Evolutionary conservation across 2,329 filamentous ascomycete species (phyloP), one percentile per base, ranked within the genome.

Genomic region (Cordyceps tenuipes): DNA sequence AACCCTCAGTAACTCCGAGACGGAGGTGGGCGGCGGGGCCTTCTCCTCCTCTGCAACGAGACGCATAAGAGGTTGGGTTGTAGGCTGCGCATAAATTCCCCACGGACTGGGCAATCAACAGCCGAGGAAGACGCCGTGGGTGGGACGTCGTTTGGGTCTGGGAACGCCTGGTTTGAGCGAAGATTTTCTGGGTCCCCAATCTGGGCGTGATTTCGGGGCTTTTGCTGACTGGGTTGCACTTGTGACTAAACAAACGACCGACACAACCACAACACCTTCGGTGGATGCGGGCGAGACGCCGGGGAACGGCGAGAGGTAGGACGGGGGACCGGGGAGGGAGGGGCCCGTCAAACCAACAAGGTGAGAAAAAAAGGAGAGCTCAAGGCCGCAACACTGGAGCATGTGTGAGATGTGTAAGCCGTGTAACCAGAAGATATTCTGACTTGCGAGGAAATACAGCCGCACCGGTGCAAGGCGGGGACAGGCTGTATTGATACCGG

Each of bases 201-300:
- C n/a, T 39, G 50, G n/a, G 50, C 31, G 12, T 36, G 34, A 36
- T 36, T 36, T 36, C 34, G 34, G 34, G 34, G 34, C 34, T 36
- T 36, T 52, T 52, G 44, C 54, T 57, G 54, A 57, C 54, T 57
- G 54, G 54, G 44, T 57, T 41, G 43, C 7, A 43, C 13, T 29
- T 29, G 5, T 36, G 53, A 46, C 15, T 31, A 46, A 23, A 46
- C 15, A 19, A 46, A 23, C 21, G 34, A 21, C 8, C 21, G 15
- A 10, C 47, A 46, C 52, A 36, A 19, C 13, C 47, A 46, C 52
- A 36, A 19, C 13, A 23, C 54, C 12, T 9, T 13, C 7, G 43
- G 54, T 49, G 54, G 54, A 21, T 48, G 21, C 13, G 19, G 44
- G 54, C 44, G 54, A 57, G 54, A 57, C 31, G 54, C 53, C 53